These are phyloP conservation scores for Chrysoporthe puriensis DNA, from an alignment of 2,329 filamentous ascomycete genomes.

Conservation along the genomic window DNA sequence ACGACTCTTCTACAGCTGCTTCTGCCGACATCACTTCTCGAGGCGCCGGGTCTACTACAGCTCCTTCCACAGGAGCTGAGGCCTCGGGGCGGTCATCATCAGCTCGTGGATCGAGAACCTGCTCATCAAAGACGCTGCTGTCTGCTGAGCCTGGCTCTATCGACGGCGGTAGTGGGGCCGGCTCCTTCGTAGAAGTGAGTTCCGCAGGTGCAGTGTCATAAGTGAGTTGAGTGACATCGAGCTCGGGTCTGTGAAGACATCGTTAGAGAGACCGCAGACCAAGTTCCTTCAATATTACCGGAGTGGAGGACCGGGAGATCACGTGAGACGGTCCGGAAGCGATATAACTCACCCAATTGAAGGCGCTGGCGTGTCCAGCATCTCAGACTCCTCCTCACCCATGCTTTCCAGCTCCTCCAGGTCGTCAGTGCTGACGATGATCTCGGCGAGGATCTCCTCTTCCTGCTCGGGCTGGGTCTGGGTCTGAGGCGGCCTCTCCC, in stretches of 20 bases:
- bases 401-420: conserved; percentile 43
- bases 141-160: not conserved
- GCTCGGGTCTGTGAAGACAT: conserved; percentile 10
- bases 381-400: conserved; percentile 31
- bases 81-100: not conserved
- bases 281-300: not conserved
- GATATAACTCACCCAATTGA: conserved; percentile 30
- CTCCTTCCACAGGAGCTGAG: not conserved
- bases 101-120: not conserved
- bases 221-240: conserved; percentile 7
- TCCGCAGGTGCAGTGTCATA: not conserved
- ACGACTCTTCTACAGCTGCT: not conserved
- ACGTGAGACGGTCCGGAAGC: conserved; percentile 1
- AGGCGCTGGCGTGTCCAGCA: conserved; percentile 26
- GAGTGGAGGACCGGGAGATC: not conserved
- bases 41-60: not conserved
- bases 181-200: not conserved
- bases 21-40: not conserved
- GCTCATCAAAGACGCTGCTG: not conserved
- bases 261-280: conserved; percentile 10
- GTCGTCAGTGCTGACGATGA: conserved; percentile 49
- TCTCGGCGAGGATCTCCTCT: conserved; percentile 46
- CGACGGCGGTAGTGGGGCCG: not conserved
- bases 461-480: conserved; percentile 3
- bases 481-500: not conserved